A percentile compares a stretch with the other conserved stretches of the same genome.
Evolutionary conservation across 169 alveolate species (phyloP).

Genomic region (Eimeria nieschulzi): DNA sequence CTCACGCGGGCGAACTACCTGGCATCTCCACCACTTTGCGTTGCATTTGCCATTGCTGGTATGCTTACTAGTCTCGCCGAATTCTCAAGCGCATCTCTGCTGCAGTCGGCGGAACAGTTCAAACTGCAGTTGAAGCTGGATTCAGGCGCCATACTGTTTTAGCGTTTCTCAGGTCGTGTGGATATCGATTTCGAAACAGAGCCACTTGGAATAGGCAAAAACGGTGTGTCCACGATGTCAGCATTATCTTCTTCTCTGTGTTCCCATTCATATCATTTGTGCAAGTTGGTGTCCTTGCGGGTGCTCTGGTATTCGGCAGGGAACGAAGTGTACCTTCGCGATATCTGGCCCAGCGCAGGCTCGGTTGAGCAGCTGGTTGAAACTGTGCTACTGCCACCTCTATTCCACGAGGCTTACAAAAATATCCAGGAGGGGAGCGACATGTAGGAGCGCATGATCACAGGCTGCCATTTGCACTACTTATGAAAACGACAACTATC

Average conservation of each 20-base stretch:
- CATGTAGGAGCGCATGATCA: slow-evolving; percentile 26
- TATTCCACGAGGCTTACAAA: slow-evolving; percentile 92
- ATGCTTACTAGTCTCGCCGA: neutral
- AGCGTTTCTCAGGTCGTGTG: slow-evolving; percentile 72
- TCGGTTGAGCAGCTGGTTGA: slow-evolving; percentile 85
- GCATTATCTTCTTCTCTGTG: neutral
- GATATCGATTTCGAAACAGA: slow-evolving; percentile 92
- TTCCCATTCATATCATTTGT: neutral
- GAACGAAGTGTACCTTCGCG: slow-evolving; percentile 90
- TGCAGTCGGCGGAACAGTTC: slow-evolving; percentile 86
- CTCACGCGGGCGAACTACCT: slow-evolving; percentile 95
- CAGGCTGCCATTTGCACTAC: neutral
- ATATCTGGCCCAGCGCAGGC: slow-evolving; percentile 93
- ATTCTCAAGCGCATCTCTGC: slow-evolving; percentile 77
- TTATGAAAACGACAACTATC: neutral
- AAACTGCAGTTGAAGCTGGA: no score
- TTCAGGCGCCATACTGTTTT: no score
- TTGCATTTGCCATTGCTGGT: slow-evolving; percentile 87
- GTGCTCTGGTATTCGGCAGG: slow-evolving; percentile 81
- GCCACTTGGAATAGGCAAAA: slow-evolving; percentile 88
- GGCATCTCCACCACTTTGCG: slow-evolving; percentile 98
- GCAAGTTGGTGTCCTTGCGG: neutral
- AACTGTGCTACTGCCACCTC: slow-evolving; percentile 89
- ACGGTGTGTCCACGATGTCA: slow-evolving; percentile 31
- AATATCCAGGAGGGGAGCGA: slow-evolving; percentile 92